Base-by-base conservation (phyloP, 768 basidiomycete species). In the Suillus occidentalis region DNA sequence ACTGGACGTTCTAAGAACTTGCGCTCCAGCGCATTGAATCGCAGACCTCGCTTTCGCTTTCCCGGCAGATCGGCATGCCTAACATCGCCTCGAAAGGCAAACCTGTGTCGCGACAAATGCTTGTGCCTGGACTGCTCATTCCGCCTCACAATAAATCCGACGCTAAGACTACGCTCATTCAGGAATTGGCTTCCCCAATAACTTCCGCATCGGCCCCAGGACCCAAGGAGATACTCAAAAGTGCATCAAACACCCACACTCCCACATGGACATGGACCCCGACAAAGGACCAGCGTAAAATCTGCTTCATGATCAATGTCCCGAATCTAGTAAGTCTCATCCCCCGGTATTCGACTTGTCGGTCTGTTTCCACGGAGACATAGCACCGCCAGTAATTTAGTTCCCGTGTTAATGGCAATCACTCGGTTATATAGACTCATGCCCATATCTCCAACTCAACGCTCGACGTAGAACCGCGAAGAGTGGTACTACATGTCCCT, bases 1-100 rank as follows among this genome's bases (percentile, higher is more conserved):
- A 6, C 63, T 45, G 55, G 13, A 50, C 42, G 40, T 31, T n/a
- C n/a, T n/a, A n/a, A 92, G 90, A 92, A 75, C 82, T 91, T 12
- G 86, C 87, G 0, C 73, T 92, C 4, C 88, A 89, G 69, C 85
- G 85, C 10, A 84, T 90, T 55, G 89, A 91, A 76, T 81, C 82
- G 0, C 87, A 89, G 66, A 82, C 84, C 9, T 71, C 80, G 5
- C 71, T 91, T n/a, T 67, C 79, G 0, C 82, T 93, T 52, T 91
- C 91, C 1, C 85, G 90, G 28, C 81, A 85, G 57, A 86, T 94
- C 65, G 83, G 83, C 28, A 89, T 84, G 0, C 92, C 92, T 6
- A 94, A 94, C 74, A 91, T 94, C 61, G 76, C 83, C 4, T 87
- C 87, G 61, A 94, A 94, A 73, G 92, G 92, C n/a, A 84, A 81